Conservation (phyloP, 2,329 filamentous ascomycete species). For the Diplodia corticola region DNA sequence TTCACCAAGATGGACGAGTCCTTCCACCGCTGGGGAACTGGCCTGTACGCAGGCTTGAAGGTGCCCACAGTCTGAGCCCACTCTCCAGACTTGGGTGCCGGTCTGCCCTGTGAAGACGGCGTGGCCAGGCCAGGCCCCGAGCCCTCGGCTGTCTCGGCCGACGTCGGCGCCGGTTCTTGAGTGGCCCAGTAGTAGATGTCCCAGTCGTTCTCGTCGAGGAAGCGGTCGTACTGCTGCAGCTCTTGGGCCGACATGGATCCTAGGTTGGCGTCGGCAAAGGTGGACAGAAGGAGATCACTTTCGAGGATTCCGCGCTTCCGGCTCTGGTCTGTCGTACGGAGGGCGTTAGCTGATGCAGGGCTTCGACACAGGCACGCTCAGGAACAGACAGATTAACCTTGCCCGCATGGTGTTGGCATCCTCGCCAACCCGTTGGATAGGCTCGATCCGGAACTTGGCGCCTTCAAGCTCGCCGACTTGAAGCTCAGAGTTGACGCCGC, state of each 20-base stretch:
- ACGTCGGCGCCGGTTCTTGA: slow-evolving; percentile 68
- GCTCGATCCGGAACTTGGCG: slow-evolving; percentile 83
- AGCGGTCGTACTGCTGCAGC: slow-evolving; percentile 81
- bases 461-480: slow-evolving; percentile 82
- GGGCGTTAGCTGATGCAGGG: background rate
- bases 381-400: slow-evolving; percentile 68
- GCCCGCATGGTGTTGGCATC: slow-evolving; percentile 84
- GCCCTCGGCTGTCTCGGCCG: slow-evolving; percentile 58
- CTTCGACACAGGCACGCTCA: slow-evolving; percentile 23
- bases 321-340: slow-evolving; percentile 73
- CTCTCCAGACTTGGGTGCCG: slow-evolving; percentile 61
- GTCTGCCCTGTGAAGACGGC: slow-evolving; percentile 49
- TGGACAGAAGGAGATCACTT: slow-evolving; percentile 92
- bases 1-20: slow-evolving; percentile 75
- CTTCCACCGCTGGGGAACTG: slow-evolving; percentile 83
- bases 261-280: slow-evolving; percentile 83
- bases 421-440: slow-evolving; percentile 81
- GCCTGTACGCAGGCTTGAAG: slow-evolving; percentile 89
- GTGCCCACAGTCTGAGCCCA: slow-evolving; percentile 97
- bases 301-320: slow-evolving; percentile 95
- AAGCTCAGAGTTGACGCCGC: slow-evolving; percentile 62
- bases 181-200: slow-evolving; percentile 99
- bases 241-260: slow-evolving; percentile 69
- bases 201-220: slow-evolving; percentile 99
- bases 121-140: slow-evolving; percentile 47